A percentile compares a stretch with the other conserved stretches of the same genome.
Evolutionary conservation across 2,329 filamentous ascomycete species (phyloP).

Genomic region (Epicoccum sorghinum): DNA sequence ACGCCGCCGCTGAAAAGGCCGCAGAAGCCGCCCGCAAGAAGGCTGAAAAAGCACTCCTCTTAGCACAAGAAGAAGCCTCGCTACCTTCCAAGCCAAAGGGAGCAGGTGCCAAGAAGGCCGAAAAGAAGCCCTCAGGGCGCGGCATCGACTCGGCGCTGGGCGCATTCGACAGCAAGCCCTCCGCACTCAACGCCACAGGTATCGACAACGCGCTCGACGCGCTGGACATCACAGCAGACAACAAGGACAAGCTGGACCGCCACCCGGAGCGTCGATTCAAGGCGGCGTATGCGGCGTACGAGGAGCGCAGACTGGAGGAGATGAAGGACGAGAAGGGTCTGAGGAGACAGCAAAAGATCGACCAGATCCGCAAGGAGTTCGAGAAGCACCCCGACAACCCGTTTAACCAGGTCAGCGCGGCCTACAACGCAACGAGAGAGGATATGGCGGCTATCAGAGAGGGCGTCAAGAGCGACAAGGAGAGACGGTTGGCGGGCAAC

Average conservation of each 20-base stretch:
- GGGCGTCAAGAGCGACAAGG: slow-evolving; percentile 74
- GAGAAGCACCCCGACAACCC: slow-evolving; percentile 94
- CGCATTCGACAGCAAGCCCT: slow-evolving; percentile 48
- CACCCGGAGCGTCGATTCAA: slow-evolving; percentile 89
- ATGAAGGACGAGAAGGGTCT: slow-evolving; percentile 85
- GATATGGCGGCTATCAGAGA: slow-evolving; percentile 72
- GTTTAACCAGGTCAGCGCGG: slow-evolving; percentile 81
- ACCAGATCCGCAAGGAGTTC: slow-evolving; percentile 88
- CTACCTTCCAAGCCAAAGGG: slow-evolving; percentile 68
- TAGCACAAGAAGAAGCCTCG: slow-evolving; percentile 80
- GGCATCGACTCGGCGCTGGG: slow-evolving; percentile 70
- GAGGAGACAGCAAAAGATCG: slow-evolving; percentile 81
- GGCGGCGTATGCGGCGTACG: slow-evolving; percentile 81
- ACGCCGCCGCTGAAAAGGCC: slow-evolving; percentile 82
- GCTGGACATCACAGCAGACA: slow-evolving; percentile 69
- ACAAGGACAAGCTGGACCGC: slow-evolving; percentile 75
- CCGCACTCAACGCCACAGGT: slow-evolving; percentile 77
- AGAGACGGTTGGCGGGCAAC: slow-evolving; percentile 63
- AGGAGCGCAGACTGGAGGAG: slow-evolving; percentile 81
- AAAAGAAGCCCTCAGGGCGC: slow-evolving; percentile 53
- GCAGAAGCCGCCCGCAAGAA: slow-evolving; percentile 85
- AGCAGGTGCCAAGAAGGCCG: slow-evolving; percentile 68
- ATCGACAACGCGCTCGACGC: slow-evolving; percentile 95
- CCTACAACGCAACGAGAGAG: slow-evolving; percentile 78
- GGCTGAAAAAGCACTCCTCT: slow-evolving; percentile 83